A percentile compares a stretch with the other conserved stretches of the same genome.
Conservation (phyloP, 2,329 filamentous ascomycete species). For the Alternaria dauci region DNA sequence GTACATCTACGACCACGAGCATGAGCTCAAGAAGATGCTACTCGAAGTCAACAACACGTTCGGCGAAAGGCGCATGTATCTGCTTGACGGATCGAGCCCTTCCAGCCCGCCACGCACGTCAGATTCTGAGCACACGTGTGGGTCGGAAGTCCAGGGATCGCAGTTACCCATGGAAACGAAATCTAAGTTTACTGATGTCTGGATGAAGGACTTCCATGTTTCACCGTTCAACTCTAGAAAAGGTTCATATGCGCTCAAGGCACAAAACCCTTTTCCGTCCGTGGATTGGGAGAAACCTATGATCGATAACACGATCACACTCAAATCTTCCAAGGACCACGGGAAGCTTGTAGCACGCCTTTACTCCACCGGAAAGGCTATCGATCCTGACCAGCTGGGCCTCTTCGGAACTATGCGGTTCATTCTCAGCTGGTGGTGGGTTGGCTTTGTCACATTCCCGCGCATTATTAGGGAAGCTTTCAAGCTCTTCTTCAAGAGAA, state of each 20-base stretch:
- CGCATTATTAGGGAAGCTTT: constrained; percentile 70
- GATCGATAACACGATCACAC: constrained; percentile 68
- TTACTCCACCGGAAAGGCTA: constrained; percentile 60
- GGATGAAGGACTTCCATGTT: constrained; percentile 78
- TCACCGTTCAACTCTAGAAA: constrained; percentile 73
- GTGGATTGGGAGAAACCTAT: constrained; percentile 39
- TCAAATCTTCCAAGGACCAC: constrained; percentile 67
- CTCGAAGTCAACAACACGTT: constrained; percentile 82
- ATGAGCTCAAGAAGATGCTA: constrained; percentile 69
- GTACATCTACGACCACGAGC: constrained; percentile 73
- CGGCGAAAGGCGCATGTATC: constrained; percentile 73
- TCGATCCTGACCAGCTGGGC: constrained; percentile 61
- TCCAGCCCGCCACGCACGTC: constrained; percentile 39
- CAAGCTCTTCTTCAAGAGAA: constrained; percentile 64
- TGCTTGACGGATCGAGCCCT: constrained; percentile 56
- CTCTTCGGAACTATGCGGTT: constrained; percentile 58
- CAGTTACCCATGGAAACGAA: constrained; percentile 14
- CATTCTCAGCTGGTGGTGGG: constrained; percentile 69
- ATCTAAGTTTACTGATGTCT: constrained; percentile 59
- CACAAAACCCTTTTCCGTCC: constrained; percentile 55
- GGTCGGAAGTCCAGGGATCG: constrained; percentile 9
- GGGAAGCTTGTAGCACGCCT: constrained; percentile 70
- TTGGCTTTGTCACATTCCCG: constrained; percentile 71
- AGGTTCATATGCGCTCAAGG: constrained; percentile 58
- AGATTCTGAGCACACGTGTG: constrained; percentile 15